Evolutionary conservation across 345 rosid genomes (phyloP).

Genomic region (Trapa bicornis): DNA sequence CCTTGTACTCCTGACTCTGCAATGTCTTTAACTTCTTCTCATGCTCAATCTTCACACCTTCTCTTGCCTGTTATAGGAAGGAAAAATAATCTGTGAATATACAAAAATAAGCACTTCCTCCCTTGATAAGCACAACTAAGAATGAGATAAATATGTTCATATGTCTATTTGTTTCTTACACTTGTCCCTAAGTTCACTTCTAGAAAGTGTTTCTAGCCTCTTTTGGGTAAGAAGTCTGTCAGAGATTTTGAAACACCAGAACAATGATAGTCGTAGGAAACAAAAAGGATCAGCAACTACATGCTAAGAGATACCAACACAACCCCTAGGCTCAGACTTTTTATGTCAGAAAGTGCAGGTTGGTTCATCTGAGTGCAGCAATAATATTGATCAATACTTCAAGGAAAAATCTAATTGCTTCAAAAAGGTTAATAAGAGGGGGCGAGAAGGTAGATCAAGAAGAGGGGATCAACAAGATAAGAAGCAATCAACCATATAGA

Average conservation of each 20-base stretch:
- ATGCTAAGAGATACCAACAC: neutral
- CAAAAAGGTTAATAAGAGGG: neutral
- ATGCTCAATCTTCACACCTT: conserved; percentile 84
- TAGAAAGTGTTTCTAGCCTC: neutral
- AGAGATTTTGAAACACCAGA: neutral
- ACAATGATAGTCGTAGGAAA: neutral
- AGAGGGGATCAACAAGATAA: neutral
- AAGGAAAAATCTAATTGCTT: neutral
- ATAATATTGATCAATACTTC: neutral
- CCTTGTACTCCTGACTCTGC: conserved; percentile 93
- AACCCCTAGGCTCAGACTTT: neutral
- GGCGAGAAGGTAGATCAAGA: too few species aligned
- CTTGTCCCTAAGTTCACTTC: neutral
- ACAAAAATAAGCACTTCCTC: neutral
- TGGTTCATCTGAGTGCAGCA: neutral
- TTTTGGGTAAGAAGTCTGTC: neutral
- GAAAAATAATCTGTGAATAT: neutral
- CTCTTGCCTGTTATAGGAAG: conserved; percentile 46
- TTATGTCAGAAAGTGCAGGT: neutral
- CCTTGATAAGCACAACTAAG: neutral
- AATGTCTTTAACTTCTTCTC: conserved; percentile 67
- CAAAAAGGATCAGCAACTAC: neutral
- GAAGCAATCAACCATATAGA: neutral
- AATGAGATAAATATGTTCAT: neutral
- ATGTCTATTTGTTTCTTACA: neutral